phyloP scores from a whole-genome alignment of 805 yeast species.

The Metschnikowia cerradonensis region DNA sequence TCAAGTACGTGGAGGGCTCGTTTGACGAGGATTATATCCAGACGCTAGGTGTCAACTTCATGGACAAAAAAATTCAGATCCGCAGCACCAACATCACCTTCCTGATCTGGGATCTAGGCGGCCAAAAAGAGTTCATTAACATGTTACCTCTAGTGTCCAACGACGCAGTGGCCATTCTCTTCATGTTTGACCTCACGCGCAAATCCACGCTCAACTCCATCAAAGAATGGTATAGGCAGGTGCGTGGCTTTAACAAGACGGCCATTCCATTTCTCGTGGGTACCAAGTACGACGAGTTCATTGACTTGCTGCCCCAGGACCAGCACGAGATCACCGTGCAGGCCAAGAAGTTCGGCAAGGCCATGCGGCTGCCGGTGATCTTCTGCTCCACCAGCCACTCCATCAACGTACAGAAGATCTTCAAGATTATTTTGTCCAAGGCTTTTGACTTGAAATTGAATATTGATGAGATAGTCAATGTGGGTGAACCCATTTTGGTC shows the following conservation, averaged over 20 bases:
- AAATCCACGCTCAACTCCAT: constrained; percentile 82
- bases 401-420: constrained; percentile 88
- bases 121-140: constrained; percentile 89
- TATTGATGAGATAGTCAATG: constrained; percentile 74
- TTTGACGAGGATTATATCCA: constrained; percentile 91
- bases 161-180: constrained; percentile 87
- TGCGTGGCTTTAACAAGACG: constrained; percentile 81
- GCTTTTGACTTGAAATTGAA: constrained; percentile 83
- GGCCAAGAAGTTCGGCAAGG: constrained; percentile 79
- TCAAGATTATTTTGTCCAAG: constrained; percentile 84
- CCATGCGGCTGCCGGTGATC: constrained; percentile 80
- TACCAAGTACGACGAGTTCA: constrained; percentile 86
- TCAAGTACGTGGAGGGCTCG: constrained; percentile 91
- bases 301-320: constrained; percentile 71
- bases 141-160: constrained; percentile 91
- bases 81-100: constrained; percentile 85
- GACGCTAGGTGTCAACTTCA: constrained; percentile 90
- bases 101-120: constrained; percentile 94
- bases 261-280: constrained; percentile 92
- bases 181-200: constrained; percentile 84
- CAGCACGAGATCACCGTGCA: constrained; percentile 80
- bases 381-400: constrained; percentile 92
- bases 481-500: constrained; percentile 89
- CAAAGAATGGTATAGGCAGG: constrained; percentile 92
- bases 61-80: constrained; percentile 84